Evolutionary conservation across 352 stramenopile genomes (phyloP).

Genomic region (Saprolegnia parasitica): DNA sequence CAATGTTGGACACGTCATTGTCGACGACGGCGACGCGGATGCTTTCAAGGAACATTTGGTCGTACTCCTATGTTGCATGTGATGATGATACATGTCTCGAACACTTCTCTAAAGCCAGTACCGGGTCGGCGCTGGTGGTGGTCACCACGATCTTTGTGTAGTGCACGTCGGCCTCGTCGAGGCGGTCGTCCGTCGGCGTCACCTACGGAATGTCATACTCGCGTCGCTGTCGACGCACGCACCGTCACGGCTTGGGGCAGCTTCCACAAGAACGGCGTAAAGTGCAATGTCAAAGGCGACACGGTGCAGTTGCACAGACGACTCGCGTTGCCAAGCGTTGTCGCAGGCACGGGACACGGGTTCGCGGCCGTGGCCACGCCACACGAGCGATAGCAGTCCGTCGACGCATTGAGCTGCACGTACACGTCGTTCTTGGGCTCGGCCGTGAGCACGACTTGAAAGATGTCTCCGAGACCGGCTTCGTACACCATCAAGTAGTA

Average conservation of each 20-base stretch:
- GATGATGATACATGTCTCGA: too few relatives aligned
- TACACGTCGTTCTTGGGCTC: constrained; percentile 51
- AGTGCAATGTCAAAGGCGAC: constrained; percentile 42
- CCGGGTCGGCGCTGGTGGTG: constrained; percentile 41
- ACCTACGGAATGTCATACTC: constrained; percentile 32
- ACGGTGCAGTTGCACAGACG: constrained; percentile 68
- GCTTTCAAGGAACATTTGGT: constrained; percentile 49
- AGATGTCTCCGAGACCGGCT: constrained; percentile 61
- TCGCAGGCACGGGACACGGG: constrained; percentile 34
- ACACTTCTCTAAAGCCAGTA: constrained; percentile 5
- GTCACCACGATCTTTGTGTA: constrained; percentile 47
- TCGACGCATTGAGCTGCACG: constrained; percentile 44
- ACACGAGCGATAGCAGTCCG: constrained; percentile 56
- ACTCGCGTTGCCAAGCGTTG: constrained; percentile 1
- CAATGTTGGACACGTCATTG: constrained; percentile 49
- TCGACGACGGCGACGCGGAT: constrained; percentile 66
- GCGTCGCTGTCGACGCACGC: not conserved
- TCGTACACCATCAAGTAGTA: constrained; percentile 60
- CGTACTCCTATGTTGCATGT: constrained; percentile 33
- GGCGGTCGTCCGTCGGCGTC: constrained; percentile 57
- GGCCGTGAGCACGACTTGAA: constrained; percentile 61
- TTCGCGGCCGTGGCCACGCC: constrained; percentile 31
- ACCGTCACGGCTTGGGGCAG: constrained; percentile 51
- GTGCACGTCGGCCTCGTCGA: constrained; percentile 66
- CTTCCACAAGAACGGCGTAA: constrained; percentile 51